These are phyloP conservation scores for Berkeleyomyces basicola DNA, from an alignment of 2,329 filamentous ascomycete genomes.

Conservation along the genomic window DNA sequence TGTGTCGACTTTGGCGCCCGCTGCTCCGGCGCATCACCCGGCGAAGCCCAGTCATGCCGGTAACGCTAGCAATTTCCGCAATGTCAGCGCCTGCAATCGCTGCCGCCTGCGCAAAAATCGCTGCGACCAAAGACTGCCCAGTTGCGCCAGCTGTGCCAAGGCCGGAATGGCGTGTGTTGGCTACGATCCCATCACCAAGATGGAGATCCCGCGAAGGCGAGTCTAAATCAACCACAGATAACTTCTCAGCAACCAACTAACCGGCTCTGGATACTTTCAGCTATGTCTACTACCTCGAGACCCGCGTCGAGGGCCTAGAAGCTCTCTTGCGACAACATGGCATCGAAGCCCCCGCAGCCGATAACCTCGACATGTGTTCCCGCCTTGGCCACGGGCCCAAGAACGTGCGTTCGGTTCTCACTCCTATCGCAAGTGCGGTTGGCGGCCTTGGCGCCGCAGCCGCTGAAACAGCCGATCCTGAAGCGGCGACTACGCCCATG, in stretches of 20 bases:
- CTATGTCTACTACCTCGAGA: constrained; percentile 92
- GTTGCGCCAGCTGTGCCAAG: constrained; percentile 84
- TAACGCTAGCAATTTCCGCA: constrained; percentile 48
- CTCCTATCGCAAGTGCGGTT: background rate
- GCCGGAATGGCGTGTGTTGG: constrained; percentile 83
- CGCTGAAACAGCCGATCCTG: background rate
- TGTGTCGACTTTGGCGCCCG: background rate
- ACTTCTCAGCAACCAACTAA: background rate
- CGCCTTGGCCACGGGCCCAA: constrained; percentile 26
- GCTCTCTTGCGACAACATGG: constrained; percentile 50
- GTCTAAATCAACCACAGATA: constrained; percentile 23
- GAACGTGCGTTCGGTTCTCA: constrained; percentile 7
- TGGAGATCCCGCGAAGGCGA: constrained; percentile 82
- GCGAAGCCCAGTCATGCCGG: constrained; percentile 12
- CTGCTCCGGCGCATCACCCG: background rate
- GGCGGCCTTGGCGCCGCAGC: background rate
- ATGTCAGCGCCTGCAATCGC: constrained; percentile 87
- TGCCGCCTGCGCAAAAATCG: constrained; percentile 86
- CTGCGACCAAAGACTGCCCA: constrained; percentile 83
- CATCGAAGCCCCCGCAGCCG: constrained; percentile 55
- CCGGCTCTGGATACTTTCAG: constrained; percentile 24
- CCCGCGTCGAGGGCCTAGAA: constrained; percentile 70
- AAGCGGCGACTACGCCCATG: background rate
- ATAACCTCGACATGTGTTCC: constrained; percentile 49
- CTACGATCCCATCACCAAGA: constrained; percentile 91